Percentiles rank a stretch among this genome's conserved stretches.
These are phyloP conservation scores for Aspergillus sp. DNA, from an alignment of 2,329 filamentous ascomycete genomes.

Conservation along the genomic window DNA sequence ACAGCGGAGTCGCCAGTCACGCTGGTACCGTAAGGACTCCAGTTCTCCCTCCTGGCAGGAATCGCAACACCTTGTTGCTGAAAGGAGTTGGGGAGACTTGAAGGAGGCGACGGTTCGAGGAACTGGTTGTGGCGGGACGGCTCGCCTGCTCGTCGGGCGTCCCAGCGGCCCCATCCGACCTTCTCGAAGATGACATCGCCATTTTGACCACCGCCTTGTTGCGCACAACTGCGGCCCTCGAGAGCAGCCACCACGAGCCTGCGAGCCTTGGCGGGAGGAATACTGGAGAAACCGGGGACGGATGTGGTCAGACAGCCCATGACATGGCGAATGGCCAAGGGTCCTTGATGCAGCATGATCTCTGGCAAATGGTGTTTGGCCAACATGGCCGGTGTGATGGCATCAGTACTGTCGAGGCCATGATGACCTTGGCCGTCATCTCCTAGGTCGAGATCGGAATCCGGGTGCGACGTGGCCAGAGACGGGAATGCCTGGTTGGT, in stretches of 20 bases:
- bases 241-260: conserved; percentile 86
- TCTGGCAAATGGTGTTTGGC: conserved; percentile 84
- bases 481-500: conserved; percentile 29
- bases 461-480: conserved; percentile 48
- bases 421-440: conserved; percentile 44
- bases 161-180: conserved; percentile 95
- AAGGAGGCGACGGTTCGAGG: conserved; percentile 40
- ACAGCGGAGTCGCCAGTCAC: conserved; percentile 62
- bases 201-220: conserved; percentile 47
- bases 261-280: conserved; percentile 81
- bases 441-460: conserved; percentile 81
- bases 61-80: conserved; percentile 42
- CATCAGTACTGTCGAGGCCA: conserved; percentile 63
- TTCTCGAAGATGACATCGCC: conserved; percentile 68
- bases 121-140: conserved; percentile 28
- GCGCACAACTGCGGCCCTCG: conserved; percentile 60
- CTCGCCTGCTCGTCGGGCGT: conserved; percentile 67
- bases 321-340: conserved; percentile 87
- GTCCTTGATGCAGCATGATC: conserved; percentile 81
- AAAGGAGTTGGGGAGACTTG: conserved; percentile 42
- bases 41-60: conserved; percentile 28
- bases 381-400: conserved; percentile 76
- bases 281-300: conserved; percentile 83
- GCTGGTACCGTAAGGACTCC: conserved; percentile 50
- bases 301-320: conserved; percentile 90